These are phyloP conservation scores for Lipomyces japonicus DNA, from an alignment of 805 yeast species.

Conservation along the genomic window DNA sequence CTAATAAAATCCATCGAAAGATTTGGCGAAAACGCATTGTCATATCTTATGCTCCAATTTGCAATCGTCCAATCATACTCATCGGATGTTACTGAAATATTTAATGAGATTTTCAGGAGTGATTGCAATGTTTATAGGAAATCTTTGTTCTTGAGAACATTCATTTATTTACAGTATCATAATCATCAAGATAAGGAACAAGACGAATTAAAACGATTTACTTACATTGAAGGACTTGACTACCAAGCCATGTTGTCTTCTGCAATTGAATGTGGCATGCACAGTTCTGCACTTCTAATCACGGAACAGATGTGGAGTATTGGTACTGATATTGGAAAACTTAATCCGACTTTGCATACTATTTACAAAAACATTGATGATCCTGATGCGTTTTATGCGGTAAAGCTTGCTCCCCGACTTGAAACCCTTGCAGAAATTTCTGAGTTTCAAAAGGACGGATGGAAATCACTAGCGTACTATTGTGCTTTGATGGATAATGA, in stretches of 20 bases:
- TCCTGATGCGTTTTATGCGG: slow-evolving; percentile 59
- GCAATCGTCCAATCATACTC: neutral
- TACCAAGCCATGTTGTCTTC: slow-evolving; percentile 22
- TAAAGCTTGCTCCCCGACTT: slow-evolving; percentile 57
- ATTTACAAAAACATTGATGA: slow-evolving; percentile 58
- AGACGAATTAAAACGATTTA: slow-evolving; percentile 29
- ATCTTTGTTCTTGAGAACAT: slow-evolving; percentile 16
- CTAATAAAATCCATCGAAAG: slow-evolving; percentile 1
- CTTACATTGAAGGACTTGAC: slow-evolving; percentile 25
- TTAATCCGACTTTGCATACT: slow-evolving; percentile 28
- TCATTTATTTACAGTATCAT: slow-evolving; percentile 21
- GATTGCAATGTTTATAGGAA: slow-evolving; percentile 5
- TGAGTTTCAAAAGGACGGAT: slow-evolving; percentile 23
- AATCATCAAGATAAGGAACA: slow-evolving; percentile 5
- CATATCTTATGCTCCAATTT: slow-evolving; percentile 5
- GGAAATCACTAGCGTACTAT: slow-evolving; percentile 50
- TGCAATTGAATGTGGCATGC: slow-evolving; percentile 32
- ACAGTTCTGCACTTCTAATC: slow-evolving; percentile 36
- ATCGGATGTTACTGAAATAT: slow-evolving; percentile 4
- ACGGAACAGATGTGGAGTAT: slow-evolving; percentile 35
- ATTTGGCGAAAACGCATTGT: slow-evolving; percentile 10
- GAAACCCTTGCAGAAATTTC: slow-evolving; percentile 45
- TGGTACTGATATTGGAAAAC: slow-evolving; percentile 11
- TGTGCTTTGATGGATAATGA: slow-evolving; percentile 52
- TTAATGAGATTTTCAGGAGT: slow-evolving; percentile 6